Conservation (phyloP, 768 basidiomycete species). For the Suillus fuscotomentosus region DNA sequence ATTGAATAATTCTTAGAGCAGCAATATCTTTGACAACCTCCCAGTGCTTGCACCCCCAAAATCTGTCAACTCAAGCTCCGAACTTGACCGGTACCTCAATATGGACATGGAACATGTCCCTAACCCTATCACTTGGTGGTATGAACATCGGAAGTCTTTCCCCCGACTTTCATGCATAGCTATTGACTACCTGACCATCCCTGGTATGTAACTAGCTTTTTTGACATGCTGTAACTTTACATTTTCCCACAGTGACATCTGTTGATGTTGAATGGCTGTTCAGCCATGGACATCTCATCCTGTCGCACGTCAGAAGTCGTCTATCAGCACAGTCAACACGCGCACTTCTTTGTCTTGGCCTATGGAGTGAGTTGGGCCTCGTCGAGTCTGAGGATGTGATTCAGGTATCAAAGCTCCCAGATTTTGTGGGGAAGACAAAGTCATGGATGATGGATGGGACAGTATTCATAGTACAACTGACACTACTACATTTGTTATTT, state of each 20-base stretch:
- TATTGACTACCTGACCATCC: too few relatives aligned
- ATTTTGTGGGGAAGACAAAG: slow-evolving; percentile 9
- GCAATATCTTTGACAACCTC: slow-evolving; percentile 33
- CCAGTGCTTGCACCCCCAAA: slow-evolving; percentile 11
- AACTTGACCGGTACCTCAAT: slow-evolving; percentile 30
- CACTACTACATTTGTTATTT: not conserved
- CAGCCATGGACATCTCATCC: slow-evolving; percentile 23
- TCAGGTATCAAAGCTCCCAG: slow-evolving; percentile 3
- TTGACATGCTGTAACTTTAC: too few relatives aligned
- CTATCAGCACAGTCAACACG: slow-evolving; percentile 27
- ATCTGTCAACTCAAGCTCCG: slow-evolving; percentile 16
- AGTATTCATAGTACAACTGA: not conserved
- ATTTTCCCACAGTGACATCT: slow-evolving; percentile 23
- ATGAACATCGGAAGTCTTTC: slow-evolving; percentile 4
- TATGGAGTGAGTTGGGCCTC: slow-evolving; percentile 25
- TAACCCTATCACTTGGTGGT: slow-evolving; percentile 34
- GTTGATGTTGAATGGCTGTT: slow-evolving; percentile 29
- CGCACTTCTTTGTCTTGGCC: slow-evolving; percentile 30
- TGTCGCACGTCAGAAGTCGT: slow-evolving; percentile 25
- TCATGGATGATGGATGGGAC: slow-evolving; percentile 13
- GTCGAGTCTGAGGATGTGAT: slow-evolving; percentile 23
- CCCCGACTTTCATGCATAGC: too few relatives aligned
- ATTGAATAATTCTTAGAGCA: not conserved
- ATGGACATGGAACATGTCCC: slow-evolving; percentile 21
- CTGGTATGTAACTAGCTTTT: too few relatives aligned